Evolutionary conservation across 2,329 filamentous ascomycete genomes (phyloP).

Genomic region (Neurospora crassa): DNA sequence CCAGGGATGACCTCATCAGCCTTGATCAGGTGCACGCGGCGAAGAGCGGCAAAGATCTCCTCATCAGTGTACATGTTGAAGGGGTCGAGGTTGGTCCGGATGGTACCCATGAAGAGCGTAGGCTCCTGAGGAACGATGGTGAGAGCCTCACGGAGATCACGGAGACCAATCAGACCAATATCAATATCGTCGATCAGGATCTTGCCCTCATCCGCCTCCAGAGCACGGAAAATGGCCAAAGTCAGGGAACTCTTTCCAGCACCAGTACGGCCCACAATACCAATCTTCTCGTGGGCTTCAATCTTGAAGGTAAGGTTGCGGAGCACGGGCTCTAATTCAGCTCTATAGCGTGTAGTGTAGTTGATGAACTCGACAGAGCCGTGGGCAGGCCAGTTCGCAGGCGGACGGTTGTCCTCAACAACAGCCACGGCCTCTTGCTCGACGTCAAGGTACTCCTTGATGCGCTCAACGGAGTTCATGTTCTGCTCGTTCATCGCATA

Average conservation of each 20-base stretch:
- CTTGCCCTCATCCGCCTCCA: conserved; percentile 83
- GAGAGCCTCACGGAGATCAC: conserved; percentile 84
- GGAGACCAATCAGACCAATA: conserved; percentile 81
- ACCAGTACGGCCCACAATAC: conserved; percentile 90
- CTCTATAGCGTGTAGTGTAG: conserved; percentile 83
- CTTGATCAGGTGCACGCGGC: conserved; percentile 80
- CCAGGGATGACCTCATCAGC: conserved; percentile 36
- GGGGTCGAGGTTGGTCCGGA: conserved; percentile 86
- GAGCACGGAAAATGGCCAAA: conserved; percentile 81
- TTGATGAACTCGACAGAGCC: conserved; percentile 80
- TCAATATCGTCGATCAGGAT: conserved; percentile 90
- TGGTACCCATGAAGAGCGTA: conserved; percentile 85
- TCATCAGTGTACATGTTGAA: conserved; percentile 85
- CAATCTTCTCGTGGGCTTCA: conserved; percentile 78
- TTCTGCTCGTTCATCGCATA: conserved; percentile 97
- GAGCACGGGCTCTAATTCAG: conserved; percentile 79
- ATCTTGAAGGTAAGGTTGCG: conserved; percentile 81
- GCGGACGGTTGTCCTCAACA: conserved; percentile 68
- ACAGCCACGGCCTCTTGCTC: conserved; percentile 82
- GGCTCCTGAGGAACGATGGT: conserved; percentile 98
- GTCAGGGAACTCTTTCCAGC: conserved; percentile 95
- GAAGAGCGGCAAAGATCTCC: conserved; percentile 77
- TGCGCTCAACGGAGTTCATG: conserved; percentile 97
- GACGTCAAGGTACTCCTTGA: conserved; percentile 94
- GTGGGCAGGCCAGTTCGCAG: conserved; percentile 72